Evolutionary conservation across 2,329 filamentous ascomycete genomes (phyloP).

Genomic region (Colletotrichum sp.): DNA sequence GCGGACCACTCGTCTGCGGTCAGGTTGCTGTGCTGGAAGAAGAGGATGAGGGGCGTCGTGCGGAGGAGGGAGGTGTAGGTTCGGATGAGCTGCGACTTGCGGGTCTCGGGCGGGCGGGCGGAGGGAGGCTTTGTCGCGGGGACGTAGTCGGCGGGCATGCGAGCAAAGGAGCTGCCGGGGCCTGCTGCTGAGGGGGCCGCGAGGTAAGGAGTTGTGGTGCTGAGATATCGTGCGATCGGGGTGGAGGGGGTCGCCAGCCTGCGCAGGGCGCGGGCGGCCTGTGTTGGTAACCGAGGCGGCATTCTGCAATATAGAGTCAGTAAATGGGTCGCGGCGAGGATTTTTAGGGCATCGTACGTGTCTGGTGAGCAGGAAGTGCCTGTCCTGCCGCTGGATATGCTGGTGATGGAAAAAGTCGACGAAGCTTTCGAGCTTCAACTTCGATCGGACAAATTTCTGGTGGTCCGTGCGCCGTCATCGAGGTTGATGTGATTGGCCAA

Average conservation of each 20-base stretch:
- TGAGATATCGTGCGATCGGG: constrained; percentile 12
- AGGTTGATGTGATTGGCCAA: constrained; percentile 5
- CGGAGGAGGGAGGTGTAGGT: constrained; percentile 89
- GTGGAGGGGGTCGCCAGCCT: constrained; percentile 15
- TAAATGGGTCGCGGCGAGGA: too few relatives aligned
- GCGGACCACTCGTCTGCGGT: constrained; percentile 67
- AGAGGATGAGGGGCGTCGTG: constrained; percentile 81
- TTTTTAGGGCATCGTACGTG: neutral
- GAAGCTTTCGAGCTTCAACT: constrained; percentile 15
- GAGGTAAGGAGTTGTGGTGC: constrained; percentile 2
- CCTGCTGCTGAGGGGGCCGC: constrained; percentile 32
- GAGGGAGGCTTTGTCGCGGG: constrained; percentile 84
- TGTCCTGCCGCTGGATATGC: constrained; percentile 1
- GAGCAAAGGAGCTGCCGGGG: constrained; percentile 26
- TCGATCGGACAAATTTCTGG: constrained; percentile 18
- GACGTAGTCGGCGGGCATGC: constrained; percentile 51
- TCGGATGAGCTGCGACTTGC: constrained; percentile 87
- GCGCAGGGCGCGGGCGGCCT: constrained; percentile 19
- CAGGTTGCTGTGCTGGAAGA: constrained; percentile 78
- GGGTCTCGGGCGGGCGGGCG: constrained; percentile 82
- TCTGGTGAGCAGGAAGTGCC: neutral
- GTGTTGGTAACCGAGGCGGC: constrained; percentile 21
- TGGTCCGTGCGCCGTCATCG: neutral
- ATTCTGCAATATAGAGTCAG: constrained; percentile 1
- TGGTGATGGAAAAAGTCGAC: constrained; percentile 17